Base-by-base conservation (phyloP, 768 basidiomycete species). In the Thelephora aurantiotincta region DNA sequence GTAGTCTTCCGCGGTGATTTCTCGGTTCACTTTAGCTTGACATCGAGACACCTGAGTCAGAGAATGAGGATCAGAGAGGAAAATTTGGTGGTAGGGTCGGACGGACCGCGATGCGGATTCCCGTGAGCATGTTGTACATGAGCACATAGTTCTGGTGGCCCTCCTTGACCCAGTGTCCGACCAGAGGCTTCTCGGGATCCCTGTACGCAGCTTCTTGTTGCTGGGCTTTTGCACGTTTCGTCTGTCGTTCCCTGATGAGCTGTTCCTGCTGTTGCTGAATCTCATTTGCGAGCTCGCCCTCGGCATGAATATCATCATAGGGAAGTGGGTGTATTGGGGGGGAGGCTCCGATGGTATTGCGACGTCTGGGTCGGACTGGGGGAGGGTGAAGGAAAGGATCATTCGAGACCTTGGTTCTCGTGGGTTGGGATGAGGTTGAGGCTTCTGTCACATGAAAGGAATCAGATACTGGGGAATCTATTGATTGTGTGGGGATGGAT, bases 111-210 rank as follows among this genome's bases (percentile, higher is more conserved):
- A 92, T 91, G 36, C 96, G 78, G 51, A 99, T 99, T 4, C 96
- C 96, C 3, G 96, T 99, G 57, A 99, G 72, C 96, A 99, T 99
- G 69, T 99, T 98, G 69, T 98, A 99, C 96, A 98, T 98, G 58
- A 99, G 68, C 50, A 98, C 88, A 56, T 97, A 99, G 68, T 99
- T 99, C 63, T 85, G 93, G 65, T 99, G 96, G 57, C 80, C 94
- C 62, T 97, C 93, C n/a, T 91, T 89, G 53, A 99, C 96, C 54
- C 98, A 67, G 62, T 98, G 98, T 0, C 96, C 96, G 0, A 97
- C 88, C 11, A 93, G 65, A 3, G 82, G 81, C 46, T 61, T 66
- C 23, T 74, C 58, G 18, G 66, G 44, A 33, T 48, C 51, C 11
- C 73, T 78, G 44, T 78, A 61, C 5, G 70, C 75, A 14, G 53